phyloP scores from a whole-genome alignment of 2,329 filamentous ascomycete genomes.

The Monascus ruber region DNA sequence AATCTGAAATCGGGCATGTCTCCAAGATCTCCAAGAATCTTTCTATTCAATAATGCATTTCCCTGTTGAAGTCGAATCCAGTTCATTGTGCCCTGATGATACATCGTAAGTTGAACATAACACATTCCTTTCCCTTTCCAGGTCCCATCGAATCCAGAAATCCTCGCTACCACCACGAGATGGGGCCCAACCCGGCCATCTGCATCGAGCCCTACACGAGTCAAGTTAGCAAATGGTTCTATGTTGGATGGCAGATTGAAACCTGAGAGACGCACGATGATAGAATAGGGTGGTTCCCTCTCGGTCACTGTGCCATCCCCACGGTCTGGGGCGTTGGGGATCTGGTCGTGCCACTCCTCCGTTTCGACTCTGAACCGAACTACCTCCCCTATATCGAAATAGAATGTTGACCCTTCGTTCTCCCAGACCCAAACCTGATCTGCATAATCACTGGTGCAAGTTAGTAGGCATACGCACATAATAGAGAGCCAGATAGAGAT shows the following conservation, averaged over 20 bases:
- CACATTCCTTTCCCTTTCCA: background rate
- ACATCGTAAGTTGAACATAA: too few species aligned
- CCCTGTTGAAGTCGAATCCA: too few species aligned
- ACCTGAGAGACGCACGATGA: constrained; percentile 23
- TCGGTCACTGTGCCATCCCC: constrained; percentile 47
- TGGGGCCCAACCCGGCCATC: constrained; percentile 33
- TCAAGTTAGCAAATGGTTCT: background rate
- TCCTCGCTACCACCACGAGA: constrained; percentile 33
- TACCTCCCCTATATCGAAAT: constrained; percentile 81
- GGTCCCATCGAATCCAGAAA: constrained; percentile 1
- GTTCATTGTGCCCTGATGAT: too few species aligned
- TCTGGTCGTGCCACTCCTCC: constrained; percentile 86
- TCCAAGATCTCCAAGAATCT: too few species aligned
- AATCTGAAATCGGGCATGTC: too few species aligned
- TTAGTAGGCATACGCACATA: constrained; percentile 8
- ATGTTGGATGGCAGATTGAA: background rate
- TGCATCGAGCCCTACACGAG: constrained; percentile 33
- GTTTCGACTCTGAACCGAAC: constrained; percentile 76
- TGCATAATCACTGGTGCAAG: constrained; percentile 49
- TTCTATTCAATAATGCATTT: too few species aligned
- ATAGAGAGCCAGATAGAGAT: background rate
- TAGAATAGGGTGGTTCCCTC: constrained; percentile 46
- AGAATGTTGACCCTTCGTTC: constrained; percentile 59
- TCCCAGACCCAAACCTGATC: constrained; percentile 82
- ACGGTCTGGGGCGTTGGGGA: constrained; percentile 57